A percentile compares a stretch with the other conserved stretches of the same genome.
Evolutionary conservation across 495 filamentous ascomycete species (phyloP).

Genomic region (Aspergillus baeticus): DNA sequence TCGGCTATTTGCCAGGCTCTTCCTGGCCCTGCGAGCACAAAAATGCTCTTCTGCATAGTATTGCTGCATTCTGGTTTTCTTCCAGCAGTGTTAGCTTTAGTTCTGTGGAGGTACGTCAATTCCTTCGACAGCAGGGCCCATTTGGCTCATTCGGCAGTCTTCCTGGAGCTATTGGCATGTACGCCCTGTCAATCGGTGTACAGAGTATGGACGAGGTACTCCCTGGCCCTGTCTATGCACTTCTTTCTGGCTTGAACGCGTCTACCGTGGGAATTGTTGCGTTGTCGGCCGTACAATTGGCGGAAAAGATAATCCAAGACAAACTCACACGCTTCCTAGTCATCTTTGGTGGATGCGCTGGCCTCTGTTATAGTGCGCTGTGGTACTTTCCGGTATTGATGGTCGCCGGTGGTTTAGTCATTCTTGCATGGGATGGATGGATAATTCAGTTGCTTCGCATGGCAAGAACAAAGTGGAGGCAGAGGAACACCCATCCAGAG

Average conservation of each 20-base stretch:
- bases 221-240: constrained; percentile 66
- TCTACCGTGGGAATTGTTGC: constrained; percentile 79
- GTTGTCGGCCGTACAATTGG: constrained; percentile 71
- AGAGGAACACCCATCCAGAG: constrained; percentile 14
- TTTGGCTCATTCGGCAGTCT: constrained; percentile 40
- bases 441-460: constrained; percentile 41
- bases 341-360: constrained; percentile 65
- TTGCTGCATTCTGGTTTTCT: constrained; percentile 63
- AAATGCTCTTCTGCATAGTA: constrained; percentile 76
- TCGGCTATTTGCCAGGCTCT: constrained; percentile 78
- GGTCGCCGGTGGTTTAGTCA: constrained; percentile 53
- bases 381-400: constrained; percentile 85
- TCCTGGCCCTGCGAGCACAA: constrained; percentile 74
- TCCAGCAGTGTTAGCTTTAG: constrained; percentile 61
- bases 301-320: constrained; percentile 74
- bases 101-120: constrained; percentile 63
- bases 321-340: constrained; percentile 66
- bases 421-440: constrained; percentile 61
- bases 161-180: constrained; percentile 78
- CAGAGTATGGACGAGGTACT: constrained; percentile 58
- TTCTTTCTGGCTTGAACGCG: constrained; percentile 76
- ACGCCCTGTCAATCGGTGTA: constrained; percentile 66
- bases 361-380: constrained; percentile 71
- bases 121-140: background rate
- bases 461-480: constrained; percentile 20